Percentiles rank a stretch among this genome's conserved stretches.
Evolutionary conservation across 2,329 filamentous ascomycete species (phyloP).

Genomic region (Arthrobotrys iridis): DNA sequence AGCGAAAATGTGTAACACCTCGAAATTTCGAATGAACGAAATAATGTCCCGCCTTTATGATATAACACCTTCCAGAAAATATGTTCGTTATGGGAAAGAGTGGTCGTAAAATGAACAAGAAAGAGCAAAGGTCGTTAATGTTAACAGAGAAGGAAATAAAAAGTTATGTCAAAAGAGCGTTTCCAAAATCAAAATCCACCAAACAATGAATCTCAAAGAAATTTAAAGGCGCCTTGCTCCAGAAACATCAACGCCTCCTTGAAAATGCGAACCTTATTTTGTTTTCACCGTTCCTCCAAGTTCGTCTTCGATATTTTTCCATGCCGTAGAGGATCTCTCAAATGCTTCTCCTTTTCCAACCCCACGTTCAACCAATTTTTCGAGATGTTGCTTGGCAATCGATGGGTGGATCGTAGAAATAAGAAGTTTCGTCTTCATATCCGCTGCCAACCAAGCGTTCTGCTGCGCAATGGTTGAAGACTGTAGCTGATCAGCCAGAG

Average conservation of each 20-base stretch:
- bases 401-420: neutral
- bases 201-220: neutral
- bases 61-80: slow-evolving; percentile 5
- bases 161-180: neutral
- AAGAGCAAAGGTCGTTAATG: neutral
- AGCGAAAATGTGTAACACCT: neutral
- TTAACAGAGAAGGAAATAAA: neutral
- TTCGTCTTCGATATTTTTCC: neutral
- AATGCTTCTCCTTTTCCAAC: neutral
- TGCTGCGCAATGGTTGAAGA: neutral
- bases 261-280: neutral
- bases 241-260: neutral
- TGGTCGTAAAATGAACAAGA: neutral
- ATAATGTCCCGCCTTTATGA: neutral
- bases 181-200: neutral
- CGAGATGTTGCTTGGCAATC: neutral
- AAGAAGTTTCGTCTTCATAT: neutral
- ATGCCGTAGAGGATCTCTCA: neutral
- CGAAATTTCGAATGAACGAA: slow-evolving; percentile 2
- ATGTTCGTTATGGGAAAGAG: too few species aligned
- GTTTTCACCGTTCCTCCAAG: neutral
- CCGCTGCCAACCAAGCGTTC: neutral
- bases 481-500: neutral
- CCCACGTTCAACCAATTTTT: slow-evolving; percentile 3
- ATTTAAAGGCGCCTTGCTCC: neutral